A percentile compares a stretch with the other conserved stretches of the same genome.
phyloP scores from a whole-genome alignment of 768 basidiomycete species.

The Termitomyces eurrhizus region DNA sequence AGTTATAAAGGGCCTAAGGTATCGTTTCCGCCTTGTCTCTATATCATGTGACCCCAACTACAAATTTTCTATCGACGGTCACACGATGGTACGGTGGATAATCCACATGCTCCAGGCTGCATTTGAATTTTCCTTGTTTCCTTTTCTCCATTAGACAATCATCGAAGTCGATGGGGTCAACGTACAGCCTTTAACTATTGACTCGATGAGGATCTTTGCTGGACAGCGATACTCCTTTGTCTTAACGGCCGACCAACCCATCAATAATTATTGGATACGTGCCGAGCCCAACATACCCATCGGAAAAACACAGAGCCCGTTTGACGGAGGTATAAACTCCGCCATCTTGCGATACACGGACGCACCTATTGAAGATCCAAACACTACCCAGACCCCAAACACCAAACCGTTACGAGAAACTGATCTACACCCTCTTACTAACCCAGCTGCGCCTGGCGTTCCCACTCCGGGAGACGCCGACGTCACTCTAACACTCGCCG shows the following conservation, averaged over 20 bases:
- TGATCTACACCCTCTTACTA: constrained; percentile 10
- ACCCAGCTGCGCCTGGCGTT: constrained; percentile 11
- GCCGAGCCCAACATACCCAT: constrained; percentile 19
- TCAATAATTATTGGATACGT: constrained; percentile 40
- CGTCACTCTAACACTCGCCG: constrained; percentile 16
- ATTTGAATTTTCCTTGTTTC: neutral
- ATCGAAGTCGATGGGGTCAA: constrained; percentile 39
- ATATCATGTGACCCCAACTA: constrained; percentile 47
- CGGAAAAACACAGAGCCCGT: constrained; percentile 3
- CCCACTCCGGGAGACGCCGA: constrained; percentile 20
- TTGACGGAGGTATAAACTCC: constrained; percentile 44
- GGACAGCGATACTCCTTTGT: constrained; percentile 34
- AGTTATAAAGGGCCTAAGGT: constrained; percentile 37
- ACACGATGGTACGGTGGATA: constrained; percentile 15
- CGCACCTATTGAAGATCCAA: constrained; percentile 24
- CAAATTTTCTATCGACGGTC: constrained; percentile 41
- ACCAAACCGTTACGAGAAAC: constrained; percentile 26
- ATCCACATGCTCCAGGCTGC: neutral
- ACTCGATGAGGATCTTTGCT: constrained; percentile 37
- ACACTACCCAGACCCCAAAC: constrained; percentile 14
- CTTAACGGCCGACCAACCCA: constrained; percentile 33
- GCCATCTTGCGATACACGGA: constrained; percentile 46
- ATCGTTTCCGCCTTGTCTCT: constrained; percentile 51
- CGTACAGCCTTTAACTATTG: constrained; percentile 28
- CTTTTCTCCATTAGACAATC: constrained; percentile 21